These are phyloP conservation scores for Dryas alaskensis DNA, from an alignment of 306 rosid genomes.

Conservation along the genomic window DNA sequence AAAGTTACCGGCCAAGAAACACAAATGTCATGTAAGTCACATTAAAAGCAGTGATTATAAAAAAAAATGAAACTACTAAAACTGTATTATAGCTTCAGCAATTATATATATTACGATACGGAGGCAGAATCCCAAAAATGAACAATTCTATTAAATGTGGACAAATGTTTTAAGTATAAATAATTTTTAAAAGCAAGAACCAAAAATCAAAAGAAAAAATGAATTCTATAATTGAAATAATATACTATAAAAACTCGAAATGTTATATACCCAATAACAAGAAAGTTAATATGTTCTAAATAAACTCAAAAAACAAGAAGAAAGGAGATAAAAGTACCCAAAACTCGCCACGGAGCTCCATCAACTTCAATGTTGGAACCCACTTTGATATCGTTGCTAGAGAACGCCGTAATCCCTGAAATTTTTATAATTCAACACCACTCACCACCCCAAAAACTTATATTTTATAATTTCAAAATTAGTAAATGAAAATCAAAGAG, in stretches of 20 bases:
- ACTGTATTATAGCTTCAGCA: neutral
- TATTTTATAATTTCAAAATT: no score
- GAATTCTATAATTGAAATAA: no score
- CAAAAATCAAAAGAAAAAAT: no score
- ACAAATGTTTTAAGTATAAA: no score
- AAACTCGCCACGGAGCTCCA: slow-evolving; percentile 87
- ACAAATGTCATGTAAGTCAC: neutral
- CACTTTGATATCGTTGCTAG: slow-evolving; percentile 93
- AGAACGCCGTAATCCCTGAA: slow-evolving; percentile 66
- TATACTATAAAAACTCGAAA: neutral
- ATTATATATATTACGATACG: no score
- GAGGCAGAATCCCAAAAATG: neutral
- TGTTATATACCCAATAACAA: neutral
- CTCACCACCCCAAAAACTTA: neutral
- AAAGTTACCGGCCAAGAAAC: neutral
- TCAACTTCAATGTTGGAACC: slow-evolving; percentile 78
- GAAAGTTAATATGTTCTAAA: neutral
- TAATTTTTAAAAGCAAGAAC: no score
- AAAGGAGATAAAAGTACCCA: slow-evolving; percentile 42
- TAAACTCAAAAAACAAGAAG: slow-evolving; percentile 2
- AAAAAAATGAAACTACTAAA: neutral
- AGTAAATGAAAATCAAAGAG: neutral
- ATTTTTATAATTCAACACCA: neutral
- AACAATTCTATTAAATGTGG: neutral
- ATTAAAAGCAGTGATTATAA: neutral